Evolutionary conservation across 208 protist species (phyloP), one percentile per base, ranked within the genome.

Genomic region (Leishmania tarentolae): DNA sequence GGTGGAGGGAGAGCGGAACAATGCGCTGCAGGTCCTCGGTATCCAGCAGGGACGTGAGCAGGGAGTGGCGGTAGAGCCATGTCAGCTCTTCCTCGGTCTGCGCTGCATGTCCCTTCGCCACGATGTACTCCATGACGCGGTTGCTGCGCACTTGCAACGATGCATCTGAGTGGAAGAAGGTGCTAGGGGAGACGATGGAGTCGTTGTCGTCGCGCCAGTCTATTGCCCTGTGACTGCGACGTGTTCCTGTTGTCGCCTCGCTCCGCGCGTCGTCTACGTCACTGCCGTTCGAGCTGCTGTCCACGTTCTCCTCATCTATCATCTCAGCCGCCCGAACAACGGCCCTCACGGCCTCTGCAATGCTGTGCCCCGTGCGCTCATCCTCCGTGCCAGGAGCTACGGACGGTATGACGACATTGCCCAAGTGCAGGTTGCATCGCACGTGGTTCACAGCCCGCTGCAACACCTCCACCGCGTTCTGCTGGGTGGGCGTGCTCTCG

Each of bases 181-280:
- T 81, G 79, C 86, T 92, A 40, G 77, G 78, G 4, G 85, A 82
- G 31, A 85, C 78, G 35, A 92, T 66, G 40, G 81, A 79, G 70
- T 87, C 76, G 77, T 82, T 80, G 74, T 93, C 89, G 71, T 93
- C 91, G 65, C 89, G 86, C 85, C 85, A 91, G 79, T 92, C 85
- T 7, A 31, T 57, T 13, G 56, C 37, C 56, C 50, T 77, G 82
- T 78, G 57, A n/a, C 82, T 85, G 76, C 69, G 76, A 15, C 71
- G 82, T n/a, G 79, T 87, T n/a, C 65, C 71, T 9, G 52, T 82
- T 40, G 78, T 78, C 37, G 79, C 53, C 6, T 57, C 35, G 68
- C 80, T 87, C 70, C 19, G 72, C 46, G 83, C 63, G 35, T 80
- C 77, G n/a, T 79, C 59, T 6, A 19, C 42, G 61, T 71, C 76